phyloP scores from a whole-genome alignment of 2,329 filamentous ascomycete species.

The Juglanconis oblonga region DNA sequence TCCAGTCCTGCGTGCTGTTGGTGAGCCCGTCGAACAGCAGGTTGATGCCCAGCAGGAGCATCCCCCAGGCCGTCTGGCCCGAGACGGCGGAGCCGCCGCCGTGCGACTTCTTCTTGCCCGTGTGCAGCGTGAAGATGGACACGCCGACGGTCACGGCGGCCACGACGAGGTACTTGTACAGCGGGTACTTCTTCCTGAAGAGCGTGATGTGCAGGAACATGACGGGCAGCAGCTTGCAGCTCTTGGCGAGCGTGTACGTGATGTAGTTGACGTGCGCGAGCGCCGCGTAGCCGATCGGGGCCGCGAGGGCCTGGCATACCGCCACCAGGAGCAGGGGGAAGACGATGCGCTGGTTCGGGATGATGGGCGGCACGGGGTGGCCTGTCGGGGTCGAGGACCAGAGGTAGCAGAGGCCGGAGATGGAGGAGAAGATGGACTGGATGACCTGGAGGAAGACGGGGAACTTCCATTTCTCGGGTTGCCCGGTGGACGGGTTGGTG shows the following conservation, averaged over 20 bases:
- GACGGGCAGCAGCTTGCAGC: conserved; percentile 97
- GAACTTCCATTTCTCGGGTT: conserved; percentile 81
- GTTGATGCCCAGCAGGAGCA: conserved; percentile 83
- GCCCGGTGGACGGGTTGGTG: conserved; percentile 51
- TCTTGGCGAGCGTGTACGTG: conserved; percentile 95
- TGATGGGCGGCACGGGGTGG: conserved; percentile 59
- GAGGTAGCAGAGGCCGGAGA: conserved; percentile 80
- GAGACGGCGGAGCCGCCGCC: conserved; percentile 29
- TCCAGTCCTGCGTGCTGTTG: conserved; percentile 94
- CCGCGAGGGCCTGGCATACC: conserved; percentile 81
- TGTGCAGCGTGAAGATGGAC: conserved; percentile 90
- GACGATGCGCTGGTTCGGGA: conserved; percentile 74
- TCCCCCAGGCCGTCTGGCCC: conserved; percentile 70
- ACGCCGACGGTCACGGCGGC: conserved; percentile 88
- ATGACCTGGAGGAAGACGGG: conserved; percentile 95
- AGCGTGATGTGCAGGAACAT: conserved; percentile 95
- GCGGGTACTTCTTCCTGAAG: conserved; percentile 82
- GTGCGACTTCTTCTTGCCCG: conserved; percentile 42
- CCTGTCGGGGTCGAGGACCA: conserved; percentile 56
- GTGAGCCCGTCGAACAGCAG: conserved; percentile 93
- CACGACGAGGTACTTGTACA: conserved; percentile 96
- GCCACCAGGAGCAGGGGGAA: conserved; percentile 80
- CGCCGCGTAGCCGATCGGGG: conserved; percentile 92
- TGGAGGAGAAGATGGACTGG: conserved; percentile 84
- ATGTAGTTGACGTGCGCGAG: conserved; percentile 96